Percentiles rank a stretch among this genome's conserved stretches.
phyloP scores from a whole-genome alignment of 352 stramenopile species.

The Phytopythium cucurbitacearum region DNA sequence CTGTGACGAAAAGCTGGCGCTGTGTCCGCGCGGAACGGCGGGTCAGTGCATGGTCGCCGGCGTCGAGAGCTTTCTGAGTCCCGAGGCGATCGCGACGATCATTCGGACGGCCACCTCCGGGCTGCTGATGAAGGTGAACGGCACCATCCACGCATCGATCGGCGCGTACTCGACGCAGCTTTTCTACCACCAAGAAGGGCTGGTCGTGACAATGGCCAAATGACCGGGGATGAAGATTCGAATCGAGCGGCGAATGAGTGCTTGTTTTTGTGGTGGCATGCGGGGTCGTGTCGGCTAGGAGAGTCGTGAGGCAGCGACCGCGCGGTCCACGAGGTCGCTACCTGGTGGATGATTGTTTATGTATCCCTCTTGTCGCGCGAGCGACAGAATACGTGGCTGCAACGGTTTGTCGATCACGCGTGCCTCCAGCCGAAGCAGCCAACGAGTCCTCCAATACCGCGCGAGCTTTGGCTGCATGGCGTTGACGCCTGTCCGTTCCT shows the following conservation, averaged over 20 bases:
- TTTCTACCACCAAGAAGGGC: conserved; percentile 66
- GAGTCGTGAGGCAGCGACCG: no score
- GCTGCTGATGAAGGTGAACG: conserved; percentile 78
- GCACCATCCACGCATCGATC: conserved; percentile 66
- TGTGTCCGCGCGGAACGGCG: conserved; percentile 52
- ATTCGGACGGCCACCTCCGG: conserved; percentile 68
- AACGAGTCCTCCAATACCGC: no score
- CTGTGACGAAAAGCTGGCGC: conserved; percentile 42
- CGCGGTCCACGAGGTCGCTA: no score
- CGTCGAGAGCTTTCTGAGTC: conserved; percentile 63
- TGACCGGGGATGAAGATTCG: conserved; percentile 1
- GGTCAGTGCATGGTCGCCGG: conserved; percentile 66
- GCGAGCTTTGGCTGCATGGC: no score
- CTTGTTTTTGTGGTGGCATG: conserved; percentile 1
- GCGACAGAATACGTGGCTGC: no score
- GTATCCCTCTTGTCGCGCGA: no score
- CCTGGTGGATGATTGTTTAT: no score
- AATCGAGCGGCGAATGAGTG: not conserved
- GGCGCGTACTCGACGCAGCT: conserved; percentile 58
- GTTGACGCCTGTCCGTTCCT: no score
- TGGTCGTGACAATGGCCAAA: conserved; percentile 69
- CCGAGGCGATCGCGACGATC: conserved; percentile 71
- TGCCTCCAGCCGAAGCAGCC: no score
- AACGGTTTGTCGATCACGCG: no score
- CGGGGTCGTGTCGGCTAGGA: no score